Evolutionary conservation across 2,329 filamentous ascomycete species (phyloP), one percentile per base, ranked within the genome.

Genomic region (Fusarium chaquense): DNA sequence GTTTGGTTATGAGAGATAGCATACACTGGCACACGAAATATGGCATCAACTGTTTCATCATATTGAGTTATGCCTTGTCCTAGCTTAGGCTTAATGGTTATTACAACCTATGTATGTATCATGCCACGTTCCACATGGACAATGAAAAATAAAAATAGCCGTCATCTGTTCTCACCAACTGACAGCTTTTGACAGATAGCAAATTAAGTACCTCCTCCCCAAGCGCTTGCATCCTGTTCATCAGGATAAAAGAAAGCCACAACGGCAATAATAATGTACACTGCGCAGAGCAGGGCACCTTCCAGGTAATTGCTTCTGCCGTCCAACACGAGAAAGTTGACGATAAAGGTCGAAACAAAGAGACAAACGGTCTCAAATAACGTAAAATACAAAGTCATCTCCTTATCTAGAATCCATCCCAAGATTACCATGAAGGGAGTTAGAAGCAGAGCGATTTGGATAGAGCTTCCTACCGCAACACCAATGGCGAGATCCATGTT

Each of bases 221-320:
- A 80, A 10, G 68, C 76, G 59, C 83, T 88, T 6, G 84, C 82
- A 16, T 88, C 82, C 4, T 77, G 71, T 3, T 79, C 81, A 36
- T 82, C 81, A 0, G 90, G 90, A 65, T 90, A 91, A 75, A 89
- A 92, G 74, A 90, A 91, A 0, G 90, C 89, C 10, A 89, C 87
- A 3, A 91, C 83, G 2, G 84, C 85, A 69, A 92, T 91, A 63
- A 92, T 91, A 51, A 91, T 81, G 75, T 91, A 92, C 5, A 89
- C 88, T 1, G 89, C 86, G 69, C 88, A 89, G 30, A 92, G 78
- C 43, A 92, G 77, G 3, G 90, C 90, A 16, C 93, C 93, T 81
- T 97, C 93, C 15, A 97, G 87, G 74, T 96, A 97, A 77, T 97
- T 97, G 77, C 90, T 93, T 77, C 93, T 87, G 13, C 93, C 93